Evolutionary conservation across 2,329 filamentous ascomycete genomes (phyloP), one percentile per base, ranked within the genome.

Genomic region (Fusarium miscanthi): DNA sequence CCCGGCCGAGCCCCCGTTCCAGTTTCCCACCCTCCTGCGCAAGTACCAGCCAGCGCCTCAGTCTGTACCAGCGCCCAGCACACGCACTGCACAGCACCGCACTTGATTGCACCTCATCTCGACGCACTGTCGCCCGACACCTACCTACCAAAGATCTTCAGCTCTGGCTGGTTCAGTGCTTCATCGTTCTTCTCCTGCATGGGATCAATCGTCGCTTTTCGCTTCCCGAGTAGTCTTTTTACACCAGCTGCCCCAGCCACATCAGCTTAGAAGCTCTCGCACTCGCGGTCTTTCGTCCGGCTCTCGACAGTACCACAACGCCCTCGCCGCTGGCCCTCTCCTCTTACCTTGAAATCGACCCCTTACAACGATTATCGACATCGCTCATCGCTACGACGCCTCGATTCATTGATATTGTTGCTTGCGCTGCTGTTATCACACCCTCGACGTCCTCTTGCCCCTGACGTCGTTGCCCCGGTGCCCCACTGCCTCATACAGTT

Each of bases 401-500:
- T 60, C 53, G 54, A 51, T 59, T 41, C 49, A 61, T 63, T 66
- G 65, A 74, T 69, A 53, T 63, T 52, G 56, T 71, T 64, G 53
- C 62, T 61, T 62, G 62, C 72, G 62, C 72, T 70, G 70, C 58
- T 54, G 54, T 63, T 64, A 64, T 73, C 68, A 68, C 59, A 51
- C 62, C 65, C 65, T 69, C 67, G 61, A 72, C 64, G 60, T 72
- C 69, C 54, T 57, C 76, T 75, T 67, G 70, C 77, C 74, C 76
- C 76, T 78, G 79, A 80, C 77, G 75, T 79, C 77, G 76, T 78
- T 74, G 72, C 74, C 74, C 74, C 74, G 76, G 70, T 79, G 75
- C 74, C 76, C 76, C 74, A 78, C 74, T 74, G 76, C 66, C 63
- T 76, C 64, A 54, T 71, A 73, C 56, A 72, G 65, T 70, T 65